Evolutionary conservation across 2,329 filamentous ascomycete genomes (phyloP), one percentile per base, ranked within the genome.

Genomic region (Rasamsonia emersonii): DNA sequence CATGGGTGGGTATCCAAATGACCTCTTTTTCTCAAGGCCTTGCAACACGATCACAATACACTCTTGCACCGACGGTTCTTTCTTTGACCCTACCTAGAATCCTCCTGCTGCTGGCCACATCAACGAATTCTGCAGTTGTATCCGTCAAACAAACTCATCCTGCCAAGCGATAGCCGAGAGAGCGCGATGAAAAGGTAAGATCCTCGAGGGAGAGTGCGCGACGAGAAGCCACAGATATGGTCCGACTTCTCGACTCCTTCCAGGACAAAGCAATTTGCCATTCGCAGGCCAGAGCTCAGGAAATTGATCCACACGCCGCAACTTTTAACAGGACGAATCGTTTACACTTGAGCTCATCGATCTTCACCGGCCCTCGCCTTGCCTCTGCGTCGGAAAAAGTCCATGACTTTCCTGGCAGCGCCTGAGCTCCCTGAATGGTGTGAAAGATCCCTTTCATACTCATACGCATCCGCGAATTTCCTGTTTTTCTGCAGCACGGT

Each of bases 361-460:
- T 63, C 59, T 20, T 62, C 59, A 18, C 57, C 62, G 35, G 70
- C 74, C 51, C 82, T 70, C 46, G 79, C 84, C 63, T 81, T 86
- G 35, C 83, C 85, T 54, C 88, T 75, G 56, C 88, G 74, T 47
- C 91, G 74, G 68, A 98, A 98, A 61, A 96, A 94, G 63, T 98
- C 89, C 88, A 98, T 96, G 23, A 98, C 91, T 53, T 86, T 79
- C 56, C 88, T 81, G 9, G 88, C 86, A 3, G 86, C 83, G 35
- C 85, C 85, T 42, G 79, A 89, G 57, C 83, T 93, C 26, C 89
- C 89, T 18, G 79, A 79, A 50, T 86, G 79, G 32, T 79, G 75
- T 30, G 75, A 73, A 14, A 52, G 50, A 24, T 62, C 58, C 11
- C 56, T 52, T 44, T 85, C 81, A 40, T 78, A 74, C 39, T 94